Evolutionary conservation across 1,284 basidiomycete species (phyloP), one percentile per base, ranked within the genome.

Genomic region (Irpex rosettiformis): DNA sequence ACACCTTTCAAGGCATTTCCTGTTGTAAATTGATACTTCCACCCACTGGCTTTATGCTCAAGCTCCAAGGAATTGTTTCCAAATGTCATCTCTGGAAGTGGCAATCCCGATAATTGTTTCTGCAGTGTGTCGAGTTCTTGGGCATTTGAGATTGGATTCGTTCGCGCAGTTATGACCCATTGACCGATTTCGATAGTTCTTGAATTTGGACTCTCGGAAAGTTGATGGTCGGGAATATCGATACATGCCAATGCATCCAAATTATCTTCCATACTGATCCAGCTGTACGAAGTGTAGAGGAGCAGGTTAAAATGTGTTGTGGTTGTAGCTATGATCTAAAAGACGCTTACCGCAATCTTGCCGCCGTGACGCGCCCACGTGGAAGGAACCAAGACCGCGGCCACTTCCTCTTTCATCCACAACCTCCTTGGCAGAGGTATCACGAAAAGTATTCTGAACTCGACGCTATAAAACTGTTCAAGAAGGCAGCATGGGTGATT

Each of bases 11-110:
- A 75, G 2, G 94, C 93, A 10, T 84, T 79, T 21, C 84, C 75
- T 0, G 91, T 81, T 40, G 84, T 80, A 68, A 97, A 96, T 1
- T 74, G 67, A 61, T 93, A 86, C 47, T 73, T 76, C 79, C 89
- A 89, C 2, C 82, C 83, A 21, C 84, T 85, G 1, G 80, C 72
- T 6, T 68, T 73, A 65, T 91, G 86, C 45, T 80, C 77, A 43
- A 98, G 75, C 5, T 79, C 75, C 1, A 99, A 79, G 18, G 74
- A 74, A 73, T 98, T 99, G 71, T 84, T 85, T 3, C 95, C 95
- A 69, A 98, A 99, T 0, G 92, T 95, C 94, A 99, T 99, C 71
- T 99, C 96, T 2, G 97, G 97, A 0, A 96, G 74, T 0, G 96
- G 92, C 28, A 99, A 82, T 3, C 86, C 70, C 8, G 64, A 84